Conservation (phyloP, 495 filamentous ascomycete genomes). For the Pyrenula massariospora region DNA sequence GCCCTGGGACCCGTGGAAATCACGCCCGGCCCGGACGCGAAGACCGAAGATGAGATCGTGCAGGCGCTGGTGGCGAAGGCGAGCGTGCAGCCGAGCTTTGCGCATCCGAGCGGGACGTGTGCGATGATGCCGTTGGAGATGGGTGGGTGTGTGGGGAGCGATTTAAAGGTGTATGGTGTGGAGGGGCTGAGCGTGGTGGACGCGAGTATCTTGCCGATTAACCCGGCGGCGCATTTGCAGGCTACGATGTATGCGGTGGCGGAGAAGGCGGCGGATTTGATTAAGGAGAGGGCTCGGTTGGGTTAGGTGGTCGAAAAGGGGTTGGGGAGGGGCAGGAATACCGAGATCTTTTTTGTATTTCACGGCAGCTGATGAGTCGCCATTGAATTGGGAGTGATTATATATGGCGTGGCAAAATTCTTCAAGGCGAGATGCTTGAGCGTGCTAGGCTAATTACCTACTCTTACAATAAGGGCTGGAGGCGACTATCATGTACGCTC, state of each 20-base stretch:
- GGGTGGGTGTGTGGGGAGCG: slow-evolving; percentile 34
- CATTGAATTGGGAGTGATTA: too few relatives aligned
- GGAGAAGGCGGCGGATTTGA: slow-evolving; percentile 41
- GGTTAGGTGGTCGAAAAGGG: neutral
- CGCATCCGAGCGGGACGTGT: slow-evolving; percentile 34
- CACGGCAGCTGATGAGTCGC: too few relatives aligned
- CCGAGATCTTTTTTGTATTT: too few relatives aligned
- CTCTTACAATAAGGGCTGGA: too few relatives aligned
- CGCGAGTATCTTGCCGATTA: slow-evolving; percentile 36
- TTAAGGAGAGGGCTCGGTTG: slow-evolving; percentile 22
- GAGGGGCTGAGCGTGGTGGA: slow-evolving; percentile 40
- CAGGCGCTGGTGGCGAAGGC: slow-evolving; percentile 19
- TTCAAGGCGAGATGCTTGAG: too few relatives aligned
- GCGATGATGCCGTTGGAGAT: slow-evolving; percentile 43
- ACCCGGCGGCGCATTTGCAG: slow-evolving; percentile 34
- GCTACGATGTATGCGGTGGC: slow-evolving; percentile 42
- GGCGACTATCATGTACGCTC: slow-evolving; percentile 30
- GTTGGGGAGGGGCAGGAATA: too few relatives aligned
- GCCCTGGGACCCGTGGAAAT: slow-evolving; percentile 15
- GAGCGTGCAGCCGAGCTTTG: slow-evolving; percentile 9
- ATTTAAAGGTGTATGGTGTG: slow-evolving; percentile 34
- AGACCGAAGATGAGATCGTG: slow-evolving; percentile 32
- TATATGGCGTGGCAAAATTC: too few relatives aligned
- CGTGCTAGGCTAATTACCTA: too few relatives aligned
- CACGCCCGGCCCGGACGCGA: slow-evolving; percentile 28